Evolutionary conservation across 164 flowering plant genomes (phyloP).

Genomic region (Umbellularia californica): DNA sequence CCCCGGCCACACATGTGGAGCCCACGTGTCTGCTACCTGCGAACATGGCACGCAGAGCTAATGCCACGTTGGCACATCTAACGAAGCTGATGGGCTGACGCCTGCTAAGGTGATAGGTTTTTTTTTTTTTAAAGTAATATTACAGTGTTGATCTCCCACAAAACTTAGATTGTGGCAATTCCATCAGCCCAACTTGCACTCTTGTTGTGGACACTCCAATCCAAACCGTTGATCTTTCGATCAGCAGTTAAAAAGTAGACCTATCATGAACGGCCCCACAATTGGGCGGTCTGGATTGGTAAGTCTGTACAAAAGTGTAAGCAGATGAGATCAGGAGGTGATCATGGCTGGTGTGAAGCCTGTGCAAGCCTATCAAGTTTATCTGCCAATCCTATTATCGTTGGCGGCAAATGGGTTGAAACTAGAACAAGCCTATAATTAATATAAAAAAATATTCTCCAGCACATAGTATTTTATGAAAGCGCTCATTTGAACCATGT

Average conservation of each 20-base stretch:
- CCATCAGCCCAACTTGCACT: background rate
- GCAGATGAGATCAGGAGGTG: too few relatives aligned
- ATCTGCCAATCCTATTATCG: too few relatives aligned
- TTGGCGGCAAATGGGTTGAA: too few relatives aligned
- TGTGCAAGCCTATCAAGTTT: too few relatives aligned
- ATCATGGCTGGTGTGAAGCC: too few relatives aligned
- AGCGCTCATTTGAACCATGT: too few relatives aligned
- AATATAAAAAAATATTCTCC: too few relatives aligned
- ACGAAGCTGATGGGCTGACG: background rate
- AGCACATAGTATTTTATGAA: rapidly evolving
- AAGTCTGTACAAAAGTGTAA: too few relatives aligned
- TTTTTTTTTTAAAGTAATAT: background rate
- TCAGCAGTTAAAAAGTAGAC: background rate
- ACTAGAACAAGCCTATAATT: too few relatives aligned
- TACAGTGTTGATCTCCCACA: background rate
- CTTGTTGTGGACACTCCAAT: too few relatives aligned
- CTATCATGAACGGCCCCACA: background rate
- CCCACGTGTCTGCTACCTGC: background rate
- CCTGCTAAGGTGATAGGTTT: background rate
- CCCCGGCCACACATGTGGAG: background rate
- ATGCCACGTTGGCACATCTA: conserved; percentile 9
- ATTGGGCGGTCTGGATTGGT: background rate
- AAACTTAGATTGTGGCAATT: background rate
- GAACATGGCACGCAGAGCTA: conserved; percentile 1
- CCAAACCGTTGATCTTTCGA: too few relatives aligned